Evolutionary conservation across 495 filamentous ascomycete species (phyloP).

Genomic region (Tuber microsphaerosporum): DNA sequence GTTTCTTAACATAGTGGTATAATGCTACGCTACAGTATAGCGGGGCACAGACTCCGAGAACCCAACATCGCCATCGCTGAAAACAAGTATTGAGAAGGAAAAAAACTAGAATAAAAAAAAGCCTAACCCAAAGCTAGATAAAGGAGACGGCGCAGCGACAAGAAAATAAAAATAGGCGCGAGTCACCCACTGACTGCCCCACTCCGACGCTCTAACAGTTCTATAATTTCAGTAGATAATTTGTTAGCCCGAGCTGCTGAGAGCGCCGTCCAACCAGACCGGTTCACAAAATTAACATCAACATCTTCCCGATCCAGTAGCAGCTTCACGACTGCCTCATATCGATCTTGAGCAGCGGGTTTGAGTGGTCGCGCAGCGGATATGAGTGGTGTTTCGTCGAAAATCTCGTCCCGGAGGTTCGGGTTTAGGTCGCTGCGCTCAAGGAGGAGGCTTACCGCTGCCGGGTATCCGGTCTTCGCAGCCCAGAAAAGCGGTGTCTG

Average conservation of each 20-base stretch:
- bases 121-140: neutral
- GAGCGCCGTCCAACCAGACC: neutral
- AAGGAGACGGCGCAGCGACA: neutral
- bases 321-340: neutral
- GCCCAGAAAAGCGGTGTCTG: neutral
- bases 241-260: neutral
- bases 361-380: neutral
- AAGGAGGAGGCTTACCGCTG: neutral
- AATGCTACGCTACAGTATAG: too few relatives aligned
- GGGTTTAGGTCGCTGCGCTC: neutral
- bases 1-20: too few relatives aligned
- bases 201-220: neutral
- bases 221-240: neutral
- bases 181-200: neutral
- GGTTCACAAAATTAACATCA: neutral
- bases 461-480: neutral
- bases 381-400: neutral
- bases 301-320: neutral
- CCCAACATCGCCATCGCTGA: too few relatives aligned
- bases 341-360: neutral
- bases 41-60: too few relatives aligned
- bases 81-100: neutral
- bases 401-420: neutral
- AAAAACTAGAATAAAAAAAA: neutral
- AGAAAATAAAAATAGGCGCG: neutral